These are phyloP conservation scores for Nigrospora sphaerica DNA, from an alignment of 2,329 filamentous ascomycete species.

Conservation along the genomic window DNA sequence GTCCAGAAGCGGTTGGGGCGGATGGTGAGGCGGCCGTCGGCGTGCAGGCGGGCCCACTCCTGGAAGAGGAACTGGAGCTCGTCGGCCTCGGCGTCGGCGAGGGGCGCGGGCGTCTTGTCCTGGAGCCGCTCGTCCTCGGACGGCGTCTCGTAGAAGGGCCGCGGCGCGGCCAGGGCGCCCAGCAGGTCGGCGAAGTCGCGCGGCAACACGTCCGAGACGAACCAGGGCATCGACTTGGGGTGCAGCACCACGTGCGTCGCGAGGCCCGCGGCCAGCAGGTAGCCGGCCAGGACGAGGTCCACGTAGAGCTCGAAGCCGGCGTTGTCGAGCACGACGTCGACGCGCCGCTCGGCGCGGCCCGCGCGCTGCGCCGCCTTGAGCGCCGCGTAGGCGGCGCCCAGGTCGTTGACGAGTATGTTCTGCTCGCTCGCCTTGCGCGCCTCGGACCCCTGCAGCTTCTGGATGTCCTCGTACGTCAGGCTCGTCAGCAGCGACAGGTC, in stretches of 20 bases:
- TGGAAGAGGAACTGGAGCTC: conserved; percentile 72
- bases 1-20: conserved; percentile 92
- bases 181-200: conserved; percentile 80
- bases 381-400: conserved; percentile 62
- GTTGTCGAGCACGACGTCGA: conserved; percentile 96
- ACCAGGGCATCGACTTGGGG: conserved; percentile 95
- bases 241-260: conserved; percentile 85
- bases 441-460: conserved; percentile 86
- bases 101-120: conserved; percentile 49
- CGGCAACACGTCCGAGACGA: conserved; percentile 90
- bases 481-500: conserved; percentile 87
- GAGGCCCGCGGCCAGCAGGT: conserved; percentile 75
- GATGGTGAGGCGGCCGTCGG: conserved; percentile 75
- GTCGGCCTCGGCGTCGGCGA: conserved; percentile 60
- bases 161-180: conserved; percentile 68
- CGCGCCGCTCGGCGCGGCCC: conserved; percentile 61
- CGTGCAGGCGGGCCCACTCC: conserved; percentile 73
- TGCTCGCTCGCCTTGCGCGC: conserved; percentile 81
- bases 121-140: conserved; percentile 58
- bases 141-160: conserved; percentile 68
- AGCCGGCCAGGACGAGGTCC: conserved; percentile 86
- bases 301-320: conserved; percentile 97
- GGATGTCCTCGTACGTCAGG: conserved; percentile 90
- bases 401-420: conserved; percentile 87
- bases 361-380: conserved; percentile 59